These are phyloP conservation scores for Curvularia eragrostidis DNA, from an alignment of 2,329 filamentous ascomycete species.

Conservation along the genomic window DNA sequence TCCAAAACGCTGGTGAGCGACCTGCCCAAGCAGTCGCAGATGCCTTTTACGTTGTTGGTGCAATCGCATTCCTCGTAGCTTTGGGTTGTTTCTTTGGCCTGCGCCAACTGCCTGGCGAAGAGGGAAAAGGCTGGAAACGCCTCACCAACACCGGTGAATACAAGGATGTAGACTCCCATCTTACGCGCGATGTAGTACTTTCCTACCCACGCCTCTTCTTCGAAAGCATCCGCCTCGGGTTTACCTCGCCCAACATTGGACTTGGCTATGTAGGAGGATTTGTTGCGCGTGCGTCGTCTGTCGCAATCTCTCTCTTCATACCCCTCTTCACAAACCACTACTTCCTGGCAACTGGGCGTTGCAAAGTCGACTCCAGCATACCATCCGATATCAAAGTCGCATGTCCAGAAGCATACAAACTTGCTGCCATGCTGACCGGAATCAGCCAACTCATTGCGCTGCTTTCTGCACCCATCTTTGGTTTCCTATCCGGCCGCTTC, in stretches of 20 bases:
- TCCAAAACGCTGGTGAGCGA: constrained; percentile 74
- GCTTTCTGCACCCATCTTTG: constrained; percentile 84
- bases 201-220: constrained; percentile 58
- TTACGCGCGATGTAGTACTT: constrained; percentile 63
- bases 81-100: constrained; percentile 81
- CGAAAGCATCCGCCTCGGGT: constrained; percentile 64
- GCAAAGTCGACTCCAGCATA: constrained; percentile 59
- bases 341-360: constrained; percentile 82
- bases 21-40: constrained; percentile 77
- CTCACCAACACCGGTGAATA: constrained; percentile 40
- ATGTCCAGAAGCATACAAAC: constrained; percentile 84
- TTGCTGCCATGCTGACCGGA: constrained; percentile 86
- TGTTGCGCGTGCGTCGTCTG: constrained; percentile 90
- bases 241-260: constrained; percentile 77
- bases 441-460: constrained; percentile 87
- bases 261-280: constrained; percentile 93
- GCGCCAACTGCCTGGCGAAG: constrained; percentile 71
- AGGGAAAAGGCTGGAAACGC: constrained; percentile 72
- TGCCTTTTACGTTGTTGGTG: constrained; percentile 87
- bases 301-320: constrained; percentile 93
- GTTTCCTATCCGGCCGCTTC: constrained; percentile 77
- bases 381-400: constrained; percentile 76
- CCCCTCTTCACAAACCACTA: constrained; percentile 92
- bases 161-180: constrained; percentile 27
- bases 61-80: constrained; percentile 74